Evolutionary conservation across 805 yeast species (phyloP).

Genomic region (Wickerhamiella australiensis): DNA sequence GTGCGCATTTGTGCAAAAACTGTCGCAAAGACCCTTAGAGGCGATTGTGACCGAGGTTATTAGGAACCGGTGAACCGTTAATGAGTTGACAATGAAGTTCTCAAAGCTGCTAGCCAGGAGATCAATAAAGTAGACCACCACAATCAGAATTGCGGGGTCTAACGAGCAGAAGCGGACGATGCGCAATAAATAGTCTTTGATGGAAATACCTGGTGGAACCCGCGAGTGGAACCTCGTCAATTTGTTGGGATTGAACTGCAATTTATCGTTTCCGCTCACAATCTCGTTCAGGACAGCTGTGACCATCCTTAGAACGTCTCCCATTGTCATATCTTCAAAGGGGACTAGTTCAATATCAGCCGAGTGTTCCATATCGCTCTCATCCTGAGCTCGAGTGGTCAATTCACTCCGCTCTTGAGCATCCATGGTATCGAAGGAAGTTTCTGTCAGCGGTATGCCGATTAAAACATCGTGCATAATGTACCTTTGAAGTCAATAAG

Average conservation of each 20-base stretch:
- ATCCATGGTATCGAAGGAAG: neutral
- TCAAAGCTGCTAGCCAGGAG: conserved; percentile 66
- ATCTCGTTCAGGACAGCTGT: conserved; percentile 71
- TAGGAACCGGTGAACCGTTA: conserved; percentile 86
- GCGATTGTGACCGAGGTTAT: conserved; percentile 85
- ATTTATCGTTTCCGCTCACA: conserved; percentile 58
- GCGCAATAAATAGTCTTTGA: conserved; percentile 62
- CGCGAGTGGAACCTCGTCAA: conserved; percentile 89
- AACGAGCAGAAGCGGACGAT: conserved; percentile 73
- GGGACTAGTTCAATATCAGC: neutral
- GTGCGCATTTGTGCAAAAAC: conserved; percentile 84
- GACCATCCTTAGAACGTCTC: conserved; percentile 58
- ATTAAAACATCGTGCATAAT: neutral
- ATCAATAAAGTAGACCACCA: conserved; percentile 85
- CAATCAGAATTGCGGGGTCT: conserved; percentile 68
- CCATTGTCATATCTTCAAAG: conserved; percentile 26
- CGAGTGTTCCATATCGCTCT: neutral
- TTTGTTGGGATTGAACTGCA: conserved; percentile 29
- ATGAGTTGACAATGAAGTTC: conserved; percentile 69
- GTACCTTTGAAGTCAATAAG: neutral
- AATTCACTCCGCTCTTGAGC: neutral
- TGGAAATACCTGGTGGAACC: conserved; percentile 79
- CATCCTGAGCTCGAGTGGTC: neutral
- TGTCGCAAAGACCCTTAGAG: conserved; percentile 73
- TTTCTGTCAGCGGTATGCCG: neutral